Conservation (phyloP, 805 yeast genomes). For the Candida ulmi region DNA sequence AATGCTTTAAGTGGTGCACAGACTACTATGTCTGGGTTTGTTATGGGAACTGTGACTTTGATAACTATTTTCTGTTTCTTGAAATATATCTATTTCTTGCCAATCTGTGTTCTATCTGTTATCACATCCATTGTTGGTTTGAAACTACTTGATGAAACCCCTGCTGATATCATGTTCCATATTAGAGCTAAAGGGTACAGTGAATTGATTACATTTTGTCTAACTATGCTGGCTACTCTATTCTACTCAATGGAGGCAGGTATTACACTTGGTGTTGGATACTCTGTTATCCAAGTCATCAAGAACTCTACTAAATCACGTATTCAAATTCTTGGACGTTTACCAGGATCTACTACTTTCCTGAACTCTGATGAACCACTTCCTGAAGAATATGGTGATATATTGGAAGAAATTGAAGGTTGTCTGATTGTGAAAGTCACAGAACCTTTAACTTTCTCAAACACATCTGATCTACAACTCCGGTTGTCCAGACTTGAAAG, state of each 20-base stretch:
- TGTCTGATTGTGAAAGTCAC: conserved; percentile 77
- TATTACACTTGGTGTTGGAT: conserved; percentile 78
- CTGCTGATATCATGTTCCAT: conserved; percentile 71
- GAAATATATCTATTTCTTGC: conserved; percentile 64
- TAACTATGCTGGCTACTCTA: conserved; percentile 61
- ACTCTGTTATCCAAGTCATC: conserved; percentile 73
- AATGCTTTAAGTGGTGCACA: conserved; percentile 85
- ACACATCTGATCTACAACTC: conserved; percentile 68
- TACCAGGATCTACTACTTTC: conserved; percentile 55
- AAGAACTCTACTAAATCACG: conserved; percentile 77
- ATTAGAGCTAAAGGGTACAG: conserved; percentile 66
- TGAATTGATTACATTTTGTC: conserved; percentile 62
- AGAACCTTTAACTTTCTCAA: conserved; percentile 86
- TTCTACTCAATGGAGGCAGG: conserved; percentile 85
- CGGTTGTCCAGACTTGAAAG: conserved; percentile 65
- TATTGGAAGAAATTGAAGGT: conserved; percentile 51
- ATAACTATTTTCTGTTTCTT: conserved; percentile 57
- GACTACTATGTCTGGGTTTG: conserved; percentile 77
- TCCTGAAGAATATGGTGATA: conserved; percentile 22
- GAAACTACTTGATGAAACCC: conserved; percentile 77
- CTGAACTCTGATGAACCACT: conserved; percentile 65
- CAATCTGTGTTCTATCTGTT: conserved; percentile 74
- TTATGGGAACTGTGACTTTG: conserved; percentile 74
- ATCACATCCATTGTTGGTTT: conserved; percentile 76
- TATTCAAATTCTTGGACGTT: conserved; percentile 74